Base-by-base conservation (phyloP, 2,329 filamentous ascomycete genomes). In the Neofusicoccum umdonicola region DNA sequence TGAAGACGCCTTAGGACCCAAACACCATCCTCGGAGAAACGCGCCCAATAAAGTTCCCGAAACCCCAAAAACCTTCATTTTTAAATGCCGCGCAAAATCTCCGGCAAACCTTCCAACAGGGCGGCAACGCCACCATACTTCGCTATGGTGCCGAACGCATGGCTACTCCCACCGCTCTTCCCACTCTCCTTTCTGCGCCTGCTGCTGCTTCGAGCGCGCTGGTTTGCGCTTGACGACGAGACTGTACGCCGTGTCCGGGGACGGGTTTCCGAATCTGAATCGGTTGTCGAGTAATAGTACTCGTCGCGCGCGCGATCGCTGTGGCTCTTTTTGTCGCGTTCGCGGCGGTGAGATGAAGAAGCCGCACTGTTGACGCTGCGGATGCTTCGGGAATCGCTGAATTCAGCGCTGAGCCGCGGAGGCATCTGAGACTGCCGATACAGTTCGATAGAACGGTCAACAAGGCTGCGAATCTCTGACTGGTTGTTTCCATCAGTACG, bases 391-490 rank as follows among this genome's bases (percentile, higher is more conserved):
- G 62, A 57, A 19, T 57, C 51, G 35, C 37, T 64, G 34, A 37
- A 31, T 8, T 54, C 62, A 13, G 56, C 56, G 31, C 42, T 60
- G 41, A 63, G 61, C 7, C 61, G 50, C 15, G 70, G 57, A 2
- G 68, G 65, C 5, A 66, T 63, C 41, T 67, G 67, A 31, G 62
- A 72, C 48, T 72, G 69, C 11, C 75, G 72, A 42, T 74, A 77
- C 3, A 78, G 69, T 22, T 77, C 73, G 3, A 77, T 74, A 1
- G 76, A 78, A n/a, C 75, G 71, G 66, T 78, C 76, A 3, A 78
- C 76, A 8, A 78, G 74, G 4, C 64, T 67, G 44, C 75, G 71
- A 34, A 78, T 68, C 68, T 77, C 70, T 8, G 71, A 5, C 67
- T 68, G 50, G 7, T 50, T n/a, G 15, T n/a, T 6, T 31, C 4